Percentiles rank a stretch among this genome's conserved stretches.
Evolutionary conservation across 2,329 filamentous ascomycete species (phyloP).

Genomic region (Colletotrichum theobromicola): DNA sequence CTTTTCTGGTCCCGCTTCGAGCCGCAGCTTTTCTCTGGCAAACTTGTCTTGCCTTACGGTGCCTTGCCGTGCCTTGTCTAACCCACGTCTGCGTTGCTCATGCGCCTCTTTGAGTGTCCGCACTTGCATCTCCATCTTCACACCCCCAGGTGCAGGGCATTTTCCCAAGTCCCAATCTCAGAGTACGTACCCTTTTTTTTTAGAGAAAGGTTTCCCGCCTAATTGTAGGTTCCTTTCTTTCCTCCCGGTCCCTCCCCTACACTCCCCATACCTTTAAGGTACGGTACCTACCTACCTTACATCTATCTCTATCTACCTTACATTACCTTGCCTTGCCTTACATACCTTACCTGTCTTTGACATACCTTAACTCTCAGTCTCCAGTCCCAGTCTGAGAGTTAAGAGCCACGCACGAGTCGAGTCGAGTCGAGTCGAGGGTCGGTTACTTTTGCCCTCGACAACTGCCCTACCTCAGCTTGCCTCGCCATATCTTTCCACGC

Average conservation of each 20-base stretch:
- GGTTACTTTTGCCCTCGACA: background rate
- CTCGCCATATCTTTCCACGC: background rate
- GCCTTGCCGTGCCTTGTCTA: background rate
- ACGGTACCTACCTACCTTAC: background rate
- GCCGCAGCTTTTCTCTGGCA: background rate
- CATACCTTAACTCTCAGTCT: background rate
- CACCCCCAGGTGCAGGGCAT: background rate
- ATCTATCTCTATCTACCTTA: background rate
- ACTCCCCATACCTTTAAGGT: background rate
- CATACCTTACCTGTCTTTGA: background rate
- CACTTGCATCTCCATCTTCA: background rate
- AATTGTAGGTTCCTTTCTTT: background rate
- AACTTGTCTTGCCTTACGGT: background rate
- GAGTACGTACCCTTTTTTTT: background rate
- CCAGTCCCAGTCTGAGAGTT: background rate
- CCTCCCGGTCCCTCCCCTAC: background rate
- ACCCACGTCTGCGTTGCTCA: background rate
- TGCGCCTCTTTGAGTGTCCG: background rate
- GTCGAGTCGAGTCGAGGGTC: background rate
- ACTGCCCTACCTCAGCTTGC: background rate
- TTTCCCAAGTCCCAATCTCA: background rate
- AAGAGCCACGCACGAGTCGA: background rate
- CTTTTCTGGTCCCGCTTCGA: background rate
- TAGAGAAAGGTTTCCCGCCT: background rate
- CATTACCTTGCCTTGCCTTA: background rate